phyloP scores from a whole-genome alignment of 495 filamentous ascomycete genomes.

The Daldinia decipiens region DNA sequence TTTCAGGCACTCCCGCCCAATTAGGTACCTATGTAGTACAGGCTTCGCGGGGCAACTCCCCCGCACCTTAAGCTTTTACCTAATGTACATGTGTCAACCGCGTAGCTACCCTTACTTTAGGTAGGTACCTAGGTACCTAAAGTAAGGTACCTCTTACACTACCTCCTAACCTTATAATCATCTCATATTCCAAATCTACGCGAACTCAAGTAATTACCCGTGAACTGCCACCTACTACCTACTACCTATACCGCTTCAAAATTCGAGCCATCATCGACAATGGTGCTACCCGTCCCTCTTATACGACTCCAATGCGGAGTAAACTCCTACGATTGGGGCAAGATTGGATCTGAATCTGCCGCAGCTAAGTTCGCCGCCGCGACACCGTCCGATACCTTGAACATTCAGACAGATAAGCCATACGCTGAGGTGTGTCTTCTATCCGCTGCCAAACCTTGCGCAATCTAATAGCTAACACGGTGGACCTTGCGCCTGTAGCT shows the following conservation, averaged over 20 bases:
- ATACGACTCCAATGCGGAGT: constrained; percentile 94
- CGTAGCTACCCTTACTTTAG: too few species aligned
- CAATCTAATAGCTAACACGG: constrained; percentile 21
- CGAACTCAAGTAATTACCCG: neutral
- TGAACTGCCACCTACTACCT: neutral
- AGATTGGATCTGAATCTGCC: constrained; percentile 82
- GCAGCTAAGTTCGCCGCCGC: constrained; percentile 82
- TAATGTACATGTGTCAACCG: neutral
- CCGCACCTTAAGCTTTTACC: constrained; percentile 26
- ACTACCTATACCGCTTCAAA: too few species aligned
- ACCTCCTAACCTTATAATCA: neutral
- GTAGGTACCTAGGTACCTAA: too few species aligned
- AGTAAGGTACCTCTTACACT: too few species aligned
- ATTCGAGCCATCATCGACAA: constrained; percentile 45
- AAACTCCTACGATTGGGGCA: constrained; percentile 99
- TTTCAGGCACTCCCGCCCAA: too few species aligned
- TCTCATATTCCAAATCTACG: neutral
- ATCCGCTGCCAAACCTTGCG: neutral
- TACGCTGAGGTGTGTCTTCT: constrained; percentile 79
- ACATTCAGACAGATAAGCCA: constrained; percentile 81
- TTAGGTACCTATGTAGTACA: neutral
- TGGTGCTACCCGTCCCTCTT: constrained; percentile 79
- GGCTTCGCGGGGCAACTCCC: constrained; percentile 26
- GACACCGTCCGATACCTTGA: constrained; percentile 74
- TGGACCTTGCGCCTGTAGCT: constrained; percentile 64